Evolutionary conservation across 768 basidiomycete genomes (phyloP), one percentile per base, ranked within the genome.

Genomic region (Pilatotrama ljubarskyi): DNA sequence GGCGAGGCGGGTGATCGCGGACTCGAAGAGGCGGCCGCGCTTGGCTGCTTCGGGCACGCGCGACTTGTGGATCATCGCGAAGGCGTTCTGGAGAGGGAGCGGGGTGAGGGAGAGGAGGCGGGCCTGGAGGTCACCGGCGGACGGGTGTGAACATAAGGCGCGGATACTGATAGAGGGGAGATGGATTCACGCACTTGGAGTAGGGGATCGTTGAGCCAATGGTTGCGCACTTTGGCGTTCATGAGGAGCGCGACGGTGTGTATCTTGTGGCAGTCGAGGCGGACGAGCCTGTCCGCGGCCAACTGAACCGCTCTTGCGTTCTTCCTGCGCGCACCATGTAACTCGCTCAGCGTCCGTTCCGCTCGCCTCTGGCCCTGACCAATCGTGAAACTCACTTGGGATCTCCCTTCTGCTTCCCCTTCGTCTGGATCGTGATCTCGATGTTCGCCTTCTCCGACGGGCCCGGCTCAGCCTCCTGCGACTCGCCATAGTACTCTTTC

Each of bases 91-190:
- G 10, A 96, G 76, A 17, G 82, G 67, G 24, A 95, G 78, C 1
- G 97, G 97, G 0, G 90, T 86, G 41, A 95, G 72, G 8, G 95
- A 98, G 53, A 98, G 77, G 25, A 98, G 79, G 7, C 97, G 85
- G 8, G 94, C 95, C 94, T 97, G 62, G 11, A 43, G n/a, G 3
- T 17, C 15, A 15, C 29, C 3, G 26, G 22, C 1, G 17, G 9
- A 29, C 29, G 11, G 36, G 15, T 35, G 51, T 38, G 55, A 40
- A 24, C 22, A 64, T 35, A 14, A 5, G 41, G 24, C 35, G 57
- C 40, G 53, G 55, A 64, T 64, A 26, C 64, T 57, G 51, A n/a
- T 1, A 41, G 42, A 24, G n/a, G 36, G 8, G 13, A 35, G 35
- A 29, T 15, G 37, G 54, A 17, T 22, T 5, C 35, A 75, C 85